Evolutionary conservation across 495 filamentous ascomycete genomes (phyloP), one percentile per base, ranked within the genome.

Genomic region (Sphaerosporella brunnea): DNA sequence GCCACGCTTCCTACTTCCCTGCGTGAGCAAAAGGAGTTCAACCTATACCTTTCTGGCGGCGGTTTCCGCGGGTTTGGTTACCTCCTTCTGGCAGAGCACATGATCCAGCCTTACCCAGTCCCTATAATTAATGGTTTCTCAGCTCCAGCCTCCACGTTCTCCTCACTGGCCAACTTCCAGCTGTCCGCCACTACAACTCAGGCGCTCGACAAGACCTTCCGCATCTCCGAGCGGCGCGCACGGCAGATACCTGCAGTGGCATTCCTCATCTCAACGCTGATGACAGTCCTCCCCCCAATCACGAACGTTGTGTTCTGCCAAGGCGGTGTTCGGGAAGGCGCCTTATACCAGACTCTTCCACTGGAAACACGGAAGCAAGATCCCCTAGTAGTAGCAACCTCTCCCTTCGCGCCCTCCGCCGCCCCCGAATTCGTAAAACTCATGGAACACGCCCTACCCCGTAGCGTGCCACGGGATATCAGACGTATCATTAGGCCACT

Each of bases 61-160:
- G 87, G 87, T 0, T 93, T 93, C 61, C 70, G 87, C 13, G 87
- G 87, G 23, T 94, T 90, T 66, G 86, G 87, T 8, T 88, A 82
- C 62, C 70, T 93, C 23, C 66, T 93, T 13, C 80, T 92, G 71
- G 68, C 76, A 57, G 69, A 72, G 40, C 76, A 83, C 40, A 61
- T 67, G 1, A 70, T 79, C 23, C 65, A 73, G 40, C 79, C 78
- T 0, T 95, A 95, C 53, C 87, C 87, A 0, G 80, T 94, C 13
- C 80, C 84, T 0, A 73, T 80, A 38, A 79, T 93, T 63, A 87
- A 90, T 30, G 78, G 86, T 2, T 93, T 88, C 56, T 72, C 68
- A 1, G 80, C 79, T 0, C 62, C 64, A 0, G 73, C 72, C 20
- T 51, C 68, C 15, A 65, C 71, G 15, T 93, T 94, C 52, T 62